Percentiles rank a stretch among this genome's conserved stretches.
Evolutionary conservation across 129 eudicot species (phyloP).

Genomic region (Flaveria sonorensis): DNA sequence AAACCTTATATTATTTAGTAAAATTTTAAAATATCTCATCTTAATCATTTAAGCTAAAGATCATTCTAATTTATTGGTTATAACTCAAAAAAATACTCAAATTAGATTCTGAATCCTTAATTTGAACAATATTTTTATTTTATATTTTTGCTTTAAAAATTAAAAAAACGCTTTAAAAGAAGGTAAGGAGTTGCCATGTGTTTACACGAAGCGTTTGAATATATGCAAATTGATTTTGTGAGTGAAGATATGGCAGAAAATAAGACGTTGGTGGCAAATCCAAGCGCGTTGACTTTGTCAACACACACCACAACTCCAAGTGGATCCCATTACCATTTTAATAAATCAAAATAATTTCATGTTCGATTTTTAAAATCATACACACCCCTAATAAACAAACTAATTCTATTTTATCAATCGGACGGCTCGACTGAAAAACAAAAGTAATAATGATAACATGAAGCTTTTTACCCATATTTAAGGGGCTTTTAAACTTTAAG

Average conservation of each 20-base stretch:
- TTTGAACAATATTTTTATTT: background rate
- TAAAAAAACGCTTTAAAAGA: background rate
- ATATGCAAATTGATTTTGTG: background rate
- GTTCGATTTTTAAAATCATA: conserved; percentile 10
- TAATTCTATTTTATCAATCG: too few relatives aligned
- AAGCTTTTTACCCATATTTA: too few relatives aligned
- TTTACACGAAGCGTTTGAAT: conserved; percentile 8
- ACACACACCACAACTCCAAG: conserved; percentile 35
- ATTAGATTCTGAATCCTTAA: too few relatives aligned
- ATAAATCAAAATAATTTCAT: conserved; percentile 2
- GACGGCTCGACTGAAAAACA: too few relatives aligned
- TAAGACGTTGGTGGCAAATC: conserved; percentile 33
- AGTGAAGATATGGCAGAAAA: conserved; percentile 29
- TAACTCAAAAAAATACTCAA: too few relatives aligned
- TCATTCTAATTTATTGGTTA: too few relatives aligned
- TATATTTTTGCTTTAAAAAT: background rate
- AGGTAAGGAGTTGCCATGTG: conserved; percentile 20
- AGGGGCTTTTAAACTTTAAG: too few relatives aligned
- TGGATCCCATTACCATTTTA: background rate
- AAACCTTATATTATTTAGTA: too few relatives aligned
- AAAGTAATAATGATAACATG: too few relatives aligned
- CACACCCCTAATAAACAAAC: background rate
- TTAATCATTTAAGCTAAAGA: too few relatives aligned
- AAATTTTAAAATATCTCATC: too few relatives aligned
- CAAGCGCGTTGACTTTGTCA: conserved; percentile 42